Evolutionary conservation across 208 protist species (phyloP), one percentile per base, ranked within the genome.

Genomic region (Crithidia sp.): DNA sequence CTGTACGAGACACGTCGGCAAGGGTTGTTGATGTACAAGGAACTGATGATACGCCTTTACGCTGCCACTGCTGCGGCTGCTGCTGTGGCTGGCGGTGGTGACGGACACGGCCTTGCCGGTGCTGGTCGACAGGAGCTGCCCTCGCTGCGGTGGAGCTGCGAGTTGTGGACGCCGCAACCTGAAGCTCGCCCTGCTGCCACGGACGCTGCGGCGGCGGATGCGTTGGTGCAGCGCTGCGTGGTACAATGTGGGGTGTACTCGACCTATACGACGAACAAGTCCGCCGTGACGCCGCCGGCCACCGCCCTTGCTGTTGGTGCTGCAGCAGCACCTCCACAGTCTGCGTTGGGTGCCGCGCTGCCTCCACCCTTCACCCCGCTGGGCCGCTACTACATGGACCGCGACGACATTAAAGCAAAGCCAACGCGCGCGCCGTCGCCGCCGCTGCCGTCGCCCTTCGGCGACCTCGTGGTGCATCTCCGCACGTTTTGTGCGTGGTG

Each of bases 1-100:
- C 60, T 74, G 41, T 56, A 39, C 14, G 50, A 54, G 41, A 64
- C 50, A 8, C 69, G 69, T 6, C 47, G 61, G 3, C 59, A 53
- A n/a, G 69, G 69, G 3, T 28, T 74, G 60, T 0, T 60, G 60
- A 49, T 74, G 13, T 67, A 67, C 52, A 64, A 44, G 41, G 19
- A 59, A 10, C 39, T 74, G 14, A 39, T 74, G 3, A 49, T 54
- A 14, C 39, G 13, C 4, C 60, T 45, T 7, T 64, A 68, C 64
- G 64, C 52, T 3, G 39, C 37, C 4, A 45, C 12, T 5, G 49
- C 6, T 14, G 64, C 40, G 0, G 28, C 28, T 7, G 13, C 19
- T 43, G 13, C 37, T 10, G 8, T 36, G 17, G 7, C 49, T 4
- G 44, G 19, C 13, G 41, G 19, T 0, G 47, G 14, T 5, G 50